Base-by-base conservation (phyloP, 1,284 basidiomycete genomes). In the Ganoderma multipileum region DNA sequence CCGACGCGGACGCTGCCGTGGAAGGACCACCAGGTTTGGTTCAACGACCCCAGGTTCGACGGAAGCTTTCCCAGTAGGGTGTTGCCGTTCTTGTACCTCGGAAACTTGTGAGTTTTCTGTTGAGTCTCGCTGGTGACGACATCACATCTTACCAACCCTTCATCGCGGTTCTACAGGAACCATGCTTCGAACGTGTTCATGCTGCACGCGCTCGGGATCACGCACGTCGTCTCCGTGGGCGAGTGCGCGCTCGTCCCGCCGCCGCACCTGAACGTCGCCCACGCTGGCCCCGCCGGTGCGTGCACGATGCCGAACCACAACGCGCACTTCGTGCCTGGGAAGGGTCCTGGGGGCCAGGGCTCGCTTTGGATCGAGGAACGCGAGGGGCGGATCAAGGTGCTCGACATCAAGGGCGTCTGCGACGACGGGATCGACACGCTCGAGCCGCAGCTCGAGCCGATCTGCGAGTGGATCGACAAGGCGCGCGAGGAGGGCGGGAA, bases 361-460 rank as follows among this genome's bases (percentile, higher is more conserved):
- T 94, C 92, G n/a, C 84, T 97, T 26, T 96, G 91, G 90, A 89
- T 90, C 69, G 95, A 96, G 80, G 91, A 95, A 79, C 86, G 89
- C n/a, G 92, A 93, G 75, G 95, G 95, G 2, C 85, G 93, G 60
- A 95, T 97, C 78, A 91, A 91, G 76, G 95, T 96, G 47, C 86
- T 96, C 68, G 95, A 96, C 79, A 93, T 97, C 80, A 91, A 95
- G 80, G 92, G 91, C 61, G 90, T 96, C 20, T 94, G 94, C 76
- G 97, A 99, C 80, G 97, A 99, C 77, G 97, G 97, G 8, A 98
- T 98, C 78, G 96, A 98, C 81, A 95, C 95, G 42, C 87, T 98
- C 26, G 91, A 96, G 72, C 94, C 94, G 4, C 91, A 96, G 79
- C 88, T 99, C 59, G 90, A 90, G 65, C 90, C 92, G 6, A 93